Percentiles rank a stretch among this genome's conserved stretches.
Evolutionary conservation across 805 yeast genomes (phyloP).

Genomic region (Candida mattraensis): DNA sequence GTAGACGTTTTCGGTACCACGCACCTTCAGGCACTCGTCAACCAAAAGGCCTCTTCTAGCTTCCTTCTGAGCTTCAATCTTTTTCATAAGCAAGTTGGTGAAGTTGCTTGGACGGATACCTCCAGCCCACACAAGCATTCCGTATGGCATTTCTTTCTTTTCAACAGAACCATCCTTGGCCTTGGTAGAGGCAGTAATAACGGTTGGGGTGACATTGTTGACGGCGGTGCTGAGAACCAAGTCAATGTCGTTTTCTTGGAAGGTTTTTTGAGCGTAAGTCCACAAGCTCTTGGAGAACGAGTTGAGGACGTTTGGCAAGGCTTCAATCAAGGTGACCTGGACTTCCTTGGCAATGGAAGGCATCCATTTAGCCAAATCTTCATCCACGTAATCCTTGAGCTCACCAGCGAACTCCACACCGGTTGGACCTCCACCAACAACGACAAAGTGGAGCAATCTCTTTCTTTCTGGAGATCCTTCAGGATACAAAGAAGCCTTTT

Average conservation of each 20-base stretch:
- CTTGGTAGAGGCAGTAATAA: constrained; percentile 44
- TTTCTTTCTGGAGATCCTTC: constrained; percentile 51
- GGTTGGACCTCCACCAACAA: constrained; percentile 61
- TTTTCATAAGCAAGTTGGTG: constrained; percentile 41
- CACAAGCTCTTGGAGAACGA: constrained; percentile 52
- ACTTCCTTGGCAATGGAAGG: constrained; percentile 52
- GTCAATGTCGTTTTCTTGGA: constrained; percentile 48
- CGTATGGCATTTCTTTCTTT: constrained; percentile 47
- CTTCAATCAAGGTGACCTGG: constrained; percentile 51
- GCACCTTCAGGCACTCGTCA: constrained; percentile 47
- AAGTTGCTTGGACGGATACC: constrained; percentile 56
- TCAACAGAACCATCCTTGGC: constrained; percentile 41
- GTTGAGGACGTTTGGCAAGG: constrained; percentile 52
- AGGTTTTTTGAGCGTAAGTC: constrained; percentile 51
- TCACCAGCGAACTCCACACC: constrained; percentile 61
- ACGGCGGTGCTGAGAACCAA: constrained; percentile 50
- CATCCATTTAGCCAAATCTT: constrained; percentile 53
- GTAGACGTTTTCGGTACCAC: constrained; percentile 47
- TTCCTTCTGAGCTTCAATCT: constrained; percentile 51
- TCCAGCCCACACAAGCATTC: constrained; percentile 58
- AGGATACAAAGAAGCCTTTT: constrained; percentile 54
- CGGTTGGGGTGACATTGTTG: constrained; percentile 45
- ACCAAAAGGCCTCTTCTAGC: constrained; percentile 56
- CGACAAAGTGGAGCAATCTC: constrained; percentile 51
- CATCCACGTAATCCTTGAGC: constrained; percentile 55